Base-by-base conservation (phyloP, 2,329 filamentous ascomycete genomes). In the Chaetomium sp. region DNA sequence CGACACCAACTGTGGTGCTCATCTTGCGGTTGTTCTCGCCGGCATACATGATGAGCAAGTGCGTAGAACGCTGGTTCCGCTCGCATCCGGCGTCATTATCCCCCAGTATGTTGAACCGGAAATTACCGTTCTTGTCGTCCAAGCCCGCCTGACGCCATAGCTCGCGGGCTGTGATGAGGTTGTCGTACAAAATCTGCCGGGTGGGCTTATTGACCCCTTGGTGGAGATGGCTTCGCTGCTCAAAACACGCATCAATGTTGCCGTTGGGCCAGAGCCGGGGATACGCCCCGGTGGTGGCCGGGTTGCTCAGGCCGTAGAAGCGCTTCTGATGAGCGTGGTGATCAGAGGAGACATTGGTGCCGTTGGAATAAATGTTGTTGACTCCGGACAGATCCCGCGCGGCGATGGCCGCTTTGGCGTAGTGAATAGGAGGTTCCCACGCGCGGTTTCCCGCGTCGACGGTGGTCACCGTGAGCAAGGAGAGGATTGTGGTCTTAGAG, bases 291-390 rank as follows among this genome's bases (percentile, higher is more conserved):
- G 38, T 27, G 56, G 9, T 42, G 35, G 56, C 35, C 25, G 56
- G 56, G 33, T 16, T 58, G 38, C 21, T 49, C 8, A 58, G 19
- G 10, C 56, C 56, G 21, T 33, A 58, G 42, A 45, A 58, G 9
- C 56, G 56, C 56, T 58, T 58, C 10, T 58, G 56, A 38, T 58
- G 56, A 25, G 33, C 38, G 19, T 58, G 56, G 35, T 58, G 21
- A 19, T 25, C 23, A 29, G 56, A 49, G 2, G 56, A 58, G 23
- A 58, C 35, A 27, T 58, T 58, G 23, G 56, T 58, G 19, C 56
- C 56, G 35, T 58, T 58, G 25, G 33, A 58, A 27, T 58, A 58
- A 6, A 58, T 47, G 56, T 58, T 58, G 35, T 47, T 58, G 56
- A 58, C 27, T n/a, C 56, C 56, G 12, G 56, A 58, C 3, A 58